phyloP scores from a whole-genome alignment of 352 stramenopile species.

The Phytophthora vignae region DNA sequence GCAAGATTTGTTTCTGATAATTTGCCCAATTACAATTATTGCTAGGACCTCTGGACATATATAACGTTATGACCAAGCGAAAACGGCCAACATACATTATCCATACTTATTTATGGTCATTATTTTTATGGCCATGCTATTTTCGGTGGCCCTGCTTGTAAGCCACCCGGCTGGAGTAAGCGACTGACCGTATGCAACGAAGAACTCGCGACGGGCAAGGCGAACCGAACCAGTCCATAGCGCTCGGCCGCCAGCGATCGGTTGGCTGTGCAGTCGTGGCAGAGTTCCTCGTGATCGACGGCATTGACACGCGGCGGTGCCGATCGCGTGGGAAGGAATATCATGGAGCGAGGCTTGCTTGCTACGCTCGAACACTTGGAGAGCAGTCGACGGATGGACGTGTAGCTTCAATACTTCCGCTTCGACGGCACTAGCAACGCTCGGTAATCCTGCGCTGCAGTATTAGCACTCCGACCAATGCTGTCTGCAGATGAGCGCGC shows the following conservation, averaged over 20 bases:
- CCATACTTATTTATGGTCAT: no score
- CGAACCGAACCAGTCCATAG: neutral
- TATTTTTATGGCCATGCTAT: no score
- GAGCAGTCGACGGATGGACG: neutral
- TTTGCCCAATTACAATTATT: no score
- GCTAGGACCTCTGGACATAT: no score
- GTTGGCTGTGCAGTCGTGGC: neutral
- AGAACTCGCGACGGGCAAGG: no score
- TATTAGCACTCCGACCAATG: neutral
- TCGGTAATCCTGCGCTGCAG: neutral
- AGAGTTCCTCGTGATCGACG: neutral
- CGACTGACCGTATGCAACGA: no score
- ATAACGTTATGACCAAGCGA: no score
- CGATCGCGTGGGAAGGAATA: constrained; percentile 18
- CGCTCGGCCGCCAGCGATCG: neutral
- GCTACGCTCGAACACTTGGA: neutral
- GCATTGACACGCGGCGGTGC: constrained; percentile 17
- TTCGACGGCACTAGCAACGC: no score
- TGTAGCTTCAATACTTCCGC: no score
- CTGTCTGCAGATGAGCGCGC: neutral
- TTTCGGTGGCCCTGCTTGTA: no score
- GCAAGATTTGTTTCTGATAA: no score
- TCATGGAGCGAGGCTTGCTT: neutral
- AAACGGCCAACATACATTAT: no score
- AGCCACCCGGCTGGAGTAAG: neutral